A percentile compares a stretch with the other conserved stretches of the same genome.
Evolutionary conservation across 1,284 basidiomycete genomes (phyloP).

Genomic region (Cystobasidium sp.): DNA sequence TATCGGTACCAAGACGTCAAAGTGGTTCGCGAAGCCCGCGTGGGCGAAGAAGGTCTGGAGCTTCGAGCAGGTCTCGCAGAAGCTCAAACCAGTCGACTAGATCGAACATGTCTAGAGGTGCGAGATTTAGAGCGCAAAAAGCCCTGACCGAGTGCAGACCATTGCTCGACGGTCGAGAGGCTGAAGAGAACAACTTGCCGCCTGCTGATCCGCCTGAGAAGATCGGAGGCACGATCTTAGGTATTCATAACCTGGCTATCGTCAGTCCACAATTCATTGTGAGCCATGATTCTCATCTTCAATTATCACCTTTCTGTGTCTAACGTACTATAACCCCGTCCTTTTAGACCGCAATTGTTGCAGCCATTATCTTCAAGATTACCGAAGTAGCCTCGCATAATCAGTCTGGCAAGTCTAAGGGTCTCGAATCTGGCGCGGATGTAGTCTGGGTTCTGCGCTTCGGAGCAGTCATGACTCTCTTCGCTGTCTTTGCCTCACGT

Average conservation of each 20-base stretch:
- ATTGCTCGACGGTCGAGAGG: constrained; percentile 27
- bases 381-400: constrained; percentile 36
- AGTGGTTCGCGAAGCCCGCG: constrained; percentile 29
- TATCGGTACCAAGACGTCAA: constrained; percentile 22
- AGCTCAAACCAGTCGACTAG: constrained; percentile 14
- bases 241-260: constrained; percentile 54
- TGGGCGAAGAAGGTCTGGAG: constrained; percentile 15
- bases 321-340: neutral
- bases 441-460: constrained; percentile 58
- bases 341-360: constrained; percentile 53
- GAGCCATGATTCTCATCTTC: neutral
- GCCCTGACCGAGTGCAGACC: constrained; percentile 41
- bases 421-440: constrained; percentile 46
- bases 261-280: constrained; percentile 53
- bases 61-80: constrained; percentile 10
- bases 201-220: constrained; percentile 19
- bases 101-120: constrained; percentile 27
- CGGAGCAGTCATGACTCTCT: constrained; percentile 54
- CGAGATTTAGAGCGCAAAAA: constrained; percentile 20
- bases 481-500: constrained; percentile 49
- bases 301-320: neutral
- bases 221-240: constrained; percentile 49
- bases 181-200: neutral
- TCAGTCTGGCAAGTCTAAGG: neutral
- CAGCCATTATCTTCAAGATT: constrained; percentile 56